phyloP scores from a whole-genome alignment of 2,329 filamentous ascomycete species.

The Diplodia scrobiculata region DNA sequence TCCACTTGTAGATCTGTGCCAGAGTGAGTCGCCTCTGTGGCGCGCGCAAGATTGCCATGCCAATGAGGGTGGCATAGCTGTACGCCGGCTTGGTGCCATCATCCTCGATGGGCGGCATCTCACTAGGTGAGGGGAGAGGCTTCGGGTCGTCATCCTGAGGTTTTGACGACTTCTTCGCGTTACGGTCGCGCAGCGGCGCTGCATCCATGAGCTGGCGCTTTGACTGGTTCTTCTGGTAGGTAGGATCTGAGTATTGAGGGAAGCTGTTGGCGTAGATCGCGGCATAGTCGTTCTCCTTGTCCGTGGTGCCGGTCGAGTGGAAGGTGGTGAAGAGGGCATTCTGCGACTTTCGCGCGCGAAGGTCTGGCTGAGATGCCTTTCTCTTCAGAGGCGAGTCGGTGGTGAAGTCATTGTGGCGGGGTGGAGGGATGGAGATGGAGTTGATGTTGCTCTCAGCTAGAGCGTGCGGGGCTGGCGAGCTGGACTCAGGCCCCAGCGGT shows the following conservation, averaged over 20 bases:
- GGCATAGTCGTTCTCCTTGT: slow-evolving; percentile 52
- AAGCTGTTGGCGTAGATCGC: slow-evolving; percentile 34
- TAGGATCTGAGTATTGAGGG: slow-evolving; percentile 52
- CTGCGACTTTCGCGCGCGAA: slow-evolving; percentile 46
- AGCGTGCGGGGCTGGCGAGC: slow-evolving; percentile 61
- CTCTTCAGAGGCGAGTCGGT: slow-evolving; percentile 73
- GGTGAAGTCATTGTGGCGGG: slow-evolving; percentile 55
- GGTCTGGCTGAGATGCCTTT: slow-evolving; percentile 35
- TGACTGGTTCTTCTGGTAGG: slow-evolving; percentile 49
- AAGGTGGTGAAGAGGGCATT: slow-evolving; percentile 57
- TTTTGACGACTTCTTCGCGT: slow-evolving; percentile 66
- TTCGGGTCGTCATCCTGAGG: slow-evolving; percentile 53
- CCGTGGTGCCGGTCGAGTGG: slow-evolving; percentile 48
- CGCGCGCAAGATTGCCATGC: slow-evolving; percentile 92
- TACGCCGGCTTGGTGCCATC: slow-evolving; percentile 86
- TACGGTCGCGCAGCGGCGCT: slow-evolving; percentile 70
- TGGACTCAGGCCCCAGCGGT: slow-evolving; percentile 54
- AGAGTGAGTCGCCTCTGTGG: slow-evolving; percentile 81
- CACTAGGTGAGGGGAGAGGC: slow-evolving; percentile 68
- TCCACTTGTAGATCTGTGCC: slow-evolving; percentile 98
- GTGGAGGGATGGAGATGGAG: slow-evolving; percentile 67
- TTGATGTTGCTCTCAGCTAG: slow-evolving; percentile 67
- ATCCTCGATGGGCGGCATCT: slow-evolving; percentile 80
- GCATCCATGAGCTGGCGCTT: slow-evolving; percentile 72
- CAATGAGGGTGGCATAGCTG: slow-evolving; percentile 93